Base-by-base conservation (phyloP, 2,329 filamentous ascomycete species). In the Microsporum ferrugineum region DNA sequence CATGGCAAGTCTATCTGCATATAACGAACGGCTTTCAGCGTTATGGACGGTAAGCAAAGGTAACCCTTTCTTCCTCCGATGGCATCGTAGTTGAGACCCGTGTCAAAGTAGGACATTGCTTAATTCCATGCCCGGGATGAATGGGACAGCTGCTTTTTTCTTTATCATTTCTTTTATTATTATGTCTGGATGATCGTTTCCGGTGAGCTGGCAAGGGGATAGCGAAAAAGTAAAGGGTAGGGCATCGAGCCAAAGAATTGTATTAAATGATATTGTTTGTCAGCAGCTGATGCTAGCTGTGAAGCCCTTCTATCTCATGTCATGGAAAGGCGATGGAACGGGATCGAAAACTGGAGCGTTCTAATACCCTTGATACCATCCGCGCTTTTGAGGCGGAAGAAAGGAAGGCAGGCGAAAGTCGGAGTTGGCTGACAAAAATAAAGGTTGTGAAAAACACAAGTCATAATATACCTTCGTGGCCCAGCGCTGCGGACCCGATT, bases 401-500 rank as follows among this genome's bases (percentile, higher is more conserved):
- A 53, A 34, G 31, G 14, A 55, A 3, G 23, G 29, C 4, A 23
- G 31, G 34, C 47, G 29, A 34, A 36, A 55, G 6, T 17, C 12
- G 49, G 36, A 36, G 49, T 36, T 55, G 49, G 49, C 49, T 55
- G 49, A n/a, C 36, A 8, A 34, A 55, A 49, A 55, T 17, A 31
- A 31, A 55, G 33, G 31, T 34, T 6, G 12, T 10, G 5, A 29
- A 31, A 17, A 33, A 34, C 29, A 55, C 51, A 55, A 17, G 51
- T 55, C 51, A 55, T 55, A 14, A 55, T 55, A 55, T 34, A 55
- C 36, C 51, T 55, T 55, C 51, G 51, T 55, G 51, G 31, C 31
- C 7, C 51, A 34, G 51, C 51, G 51, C 31, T 55, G 31, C 51
- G n/a, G 51, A 36, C 14, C 51, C 49, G 31, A 29, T 31, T 53